Base-by-base conservation (phyloP, 1,284 basidiomycete genomes). In the Testicularia cyperi region DNA sequence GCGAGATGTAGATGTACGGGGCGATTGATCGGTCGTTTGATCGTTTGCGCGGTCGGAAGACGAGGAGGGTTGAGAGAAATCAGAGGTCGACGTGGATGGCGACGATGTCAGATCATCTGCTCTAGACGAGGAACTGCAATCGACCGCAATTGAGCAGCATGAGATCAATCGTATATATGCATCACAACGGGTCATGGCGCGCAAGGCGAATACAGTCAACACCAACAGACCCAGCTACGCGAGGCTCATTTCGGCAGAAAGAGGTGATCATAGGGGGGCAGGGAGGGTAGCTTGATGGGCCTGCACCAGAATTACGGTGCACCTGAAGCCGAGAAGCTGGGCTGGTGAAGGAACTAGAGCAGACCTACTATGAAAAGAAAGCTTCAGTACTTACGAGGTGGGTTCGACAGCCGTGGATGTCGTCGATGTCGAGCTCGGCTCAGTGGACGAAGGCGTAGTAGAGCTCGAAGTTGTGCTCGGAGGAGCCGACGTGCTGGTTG, bases 391-490 rank as follows among this genome's bases (percentile, higher is more conserved):
- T n/a, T n/a, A n/a, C n/a, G n/a, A n/a, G n/a, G n/a, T n/a, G 25
- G 25, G 25, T 8, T 26, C 8, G 25, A 8, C 14, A 8, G 14
- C 25, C 25, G 25, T 8, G 25, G 25, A 26, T 14, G 25, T 26
- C 25, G 25, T 26, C 8, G 8, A 8, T 8, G 8, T 31, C 30
- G 30, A 31, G 9, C 9, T 9, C 23, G 49, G 37, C 20, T 43
- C 46, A 18, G 53, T 36, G 20, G 24, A 38, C 9, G 49, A 40
- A 18, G 25, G 22, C 31, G 55, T 35, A 10, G 47, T 49, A 18
- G 53, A 39, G 20, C 26, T 40, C 9, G 49, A 40, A 18, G 25
- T 26, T 32, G 55, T 35, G 34, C 36, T 47, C 16, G 40, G 28
- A 6, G 29, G 34, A 1, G 56, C 30, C 12, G 54, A 9, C 1